Conservation (phyloP, 192 early-diverging fungal genomes). For the Backusella liffmaniae region DNA sequence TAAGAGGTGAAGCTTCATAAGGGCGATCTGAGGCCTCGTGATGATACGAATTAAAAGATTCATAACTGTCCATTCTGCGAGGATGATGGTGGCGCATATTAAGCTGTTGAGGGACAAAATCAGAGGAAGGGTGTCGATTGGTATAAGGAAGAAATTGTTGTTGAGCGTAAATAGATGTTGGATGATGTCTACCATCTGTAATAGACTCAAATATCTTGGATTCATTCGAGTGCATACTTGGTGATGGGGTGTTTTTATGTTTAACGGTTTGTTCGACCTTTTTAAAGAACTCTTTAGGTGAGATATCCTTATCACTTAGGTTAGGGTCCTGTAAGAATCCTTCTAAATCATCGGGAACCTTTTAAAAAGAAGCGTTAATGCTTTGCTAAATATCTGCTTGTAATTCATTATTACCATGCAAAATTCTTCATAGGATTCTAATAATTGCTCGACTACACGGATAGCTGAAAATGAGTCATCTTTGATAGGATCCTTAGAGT, state of each 20-base stretch:
- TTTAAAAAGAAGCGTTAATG: neutral
- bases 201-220: slow-evolving; percentile 14
- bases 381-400: slow-evolving; percentile 2
- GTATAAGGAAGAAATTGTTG: slow-evolving; percentile 29
- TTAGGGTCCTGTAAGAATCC: slow-evolving; percentile 27
- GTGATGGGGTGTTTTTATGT: slow-evolving; percentile 16
- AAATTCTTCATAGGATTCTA: slow-evolving; percentile 64
- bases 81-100: slow-evolving; percentile 16
- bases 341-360: slow-evolving; percentile 32
- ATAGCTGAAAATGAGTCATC: slow-evolving; percentile 73
- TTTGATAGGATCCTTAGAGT: slow-evolving; percentile 77
- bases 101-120: slow-evolving; percentile 15
- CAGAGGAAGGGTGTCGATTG: slow-evolving; percentile 27
- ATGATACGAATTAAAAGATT: slow-evolving; percentile 2
- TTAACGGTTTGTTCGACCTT: slow-evolving; percentile 21
- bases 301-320: slow-evolving; percentile 18
- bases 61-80: slow-evolving; percentile 17
- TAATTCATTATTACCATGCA: slow-evolving; percentile 51
- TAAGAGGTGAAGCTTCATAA: slow-evolving; percentile 2
- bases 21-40: neutral
- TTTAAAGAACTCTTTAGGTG: slow-evolving; percentile 30
- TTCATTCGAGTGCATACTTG: slow-evolving; percentile 12
- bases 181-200: slow-evolving; percentile 12
- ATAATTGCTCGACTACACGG: slow-evolving; percentile 62
- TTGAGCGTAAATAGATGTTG: slow-evolving; percentile 26